Evolutionary conservation across 768 basidiomycete species (phyloP), one percentile per base, ranked within the genome.

Genomic region (Serendipita sp.): DNA sequence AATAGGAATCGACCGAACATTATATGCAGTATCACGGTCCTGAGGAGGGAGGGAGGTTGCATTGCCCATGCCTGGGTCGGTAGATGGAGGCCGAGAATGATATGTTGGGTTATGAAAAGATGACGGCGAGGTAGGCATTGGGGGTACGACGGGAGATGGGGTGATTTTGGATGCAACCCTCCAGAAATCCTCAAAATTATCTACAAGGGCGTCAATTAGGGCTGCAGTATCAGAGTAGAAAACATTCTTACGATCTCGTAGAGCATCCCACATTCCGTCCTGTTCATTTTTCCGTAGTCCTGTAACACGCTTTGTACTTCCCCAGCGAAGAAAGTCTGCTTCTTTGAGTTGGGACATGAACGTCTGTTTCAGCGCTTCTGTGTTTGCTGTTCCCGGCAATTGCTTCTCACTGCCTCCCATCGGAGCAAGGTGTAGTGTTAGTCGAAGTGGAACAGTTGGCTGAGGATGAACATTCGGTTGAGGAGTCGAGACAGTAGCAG

Each of bases 301-400:
- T 1, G 92, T 97, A 76, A 97, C 90, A 38, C 92, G 82, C 70
- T 91, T 90, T 20, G 91, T 94, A 73, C 88, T 96, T 1, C 96
- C 90, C 92, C 93, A 98, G 51, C 95, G 80, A 51, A 96, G 84
- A 70, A 96, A 97, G 71, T 99, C 96, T 0, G 91, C 94, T 72
- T 99, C 95, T 70, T 98, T 96, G 45, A 95, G 73, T 70, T 94
- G 89, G 5, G 90, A 90, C 88, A 98, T 93, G 71, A 91, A 99
- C 2, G 88, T 84, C 66, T 89, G 86, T 70, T 94, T 93, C 76
- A 91, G 93, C 3, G 88, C 78, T 60, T 99, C 95, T 22, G 85
- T 75, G 62, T 81, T 82, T 3, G 91, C 86, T 11, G 53, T 13
- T 24, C 53, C 53, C 45, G n/a, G 45, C 11, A n/a, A 31, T n/a